phyloP scores from a whole-genome alignment of 2,329 filamentous ascomycete genomes.

The Calonectria hawksworthii region DNA sequence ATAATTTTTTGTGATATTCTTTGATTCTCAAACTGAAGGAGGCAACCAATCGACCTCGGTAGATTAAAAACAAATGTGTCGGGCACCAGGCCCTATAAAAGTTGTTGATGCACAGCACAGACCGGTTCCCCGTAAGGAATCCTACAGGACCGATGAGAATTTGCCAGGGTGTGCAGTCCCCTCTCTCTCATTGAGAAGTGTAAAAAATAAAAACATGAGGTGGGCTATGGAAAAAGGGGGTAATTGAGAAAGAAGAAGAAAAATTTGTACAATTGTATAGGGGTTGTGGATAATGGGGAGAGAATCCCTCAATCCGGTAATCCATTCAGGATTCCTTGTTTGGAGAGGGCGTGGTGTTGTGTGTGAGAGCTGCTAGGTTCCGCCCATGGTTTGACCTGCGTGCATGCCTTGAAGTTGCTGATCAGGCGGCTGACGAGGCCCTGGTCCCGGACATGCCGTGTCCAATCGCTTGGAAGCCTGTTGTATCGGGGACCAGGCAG shows the following conservation, averaged over 20 bases:
- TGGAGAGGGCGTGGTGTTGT: conserved; percentile 22
- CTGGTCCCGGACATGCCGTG: conserved; percentile 39
- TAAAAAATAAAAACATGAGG: conserved; percentile 13
- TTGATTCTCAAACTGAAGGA: conserved; percentile 9
- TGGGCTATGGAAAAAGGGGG: conserved; percentile 26
- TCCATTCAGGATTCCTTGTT: neutral
- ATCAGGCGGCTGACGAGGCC: conserved; percentile 44
- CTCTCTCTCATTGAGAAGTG: conserved; percentile 19
- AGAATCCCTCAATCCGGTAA: conserved; percentile 12
- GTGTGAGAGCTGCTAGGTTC: conserved; percentile 21
- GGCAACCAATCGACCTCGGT: conserved; percentile 17
- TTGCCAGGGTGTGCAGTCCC: conserved; percentile 25
- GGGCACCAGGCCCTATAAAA: conserved; percentile 43
- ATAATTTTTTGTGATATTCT: neutral
- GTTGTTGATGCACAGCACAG: conserved; percentile 33
- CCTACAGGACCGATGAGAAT: conserved; percentile 32
- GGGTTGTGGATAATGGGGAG: conserved; percentile 8
- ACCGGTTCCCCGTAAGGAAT: conserved; percentile 25
- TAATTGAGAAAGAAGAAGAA: conserved; percentile 25
- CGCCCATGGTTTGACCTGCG: conserved; percentile 22
- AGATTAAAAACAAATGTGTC: conserved; percentile 15
- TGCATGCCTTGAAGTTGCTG: conserved; percentile 35
- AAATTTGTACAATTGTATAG: conserved; percentile 7
- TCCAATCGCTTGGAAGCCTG: conserved; percentile 33
- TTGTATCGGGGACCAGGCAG: conserved; percentile 9